Evolutionary conservation across 78 protist genomes (phyloP), one percentile per base, ranked within the genome.

Genomic region (Dictyostelium capitatum): DNA sequence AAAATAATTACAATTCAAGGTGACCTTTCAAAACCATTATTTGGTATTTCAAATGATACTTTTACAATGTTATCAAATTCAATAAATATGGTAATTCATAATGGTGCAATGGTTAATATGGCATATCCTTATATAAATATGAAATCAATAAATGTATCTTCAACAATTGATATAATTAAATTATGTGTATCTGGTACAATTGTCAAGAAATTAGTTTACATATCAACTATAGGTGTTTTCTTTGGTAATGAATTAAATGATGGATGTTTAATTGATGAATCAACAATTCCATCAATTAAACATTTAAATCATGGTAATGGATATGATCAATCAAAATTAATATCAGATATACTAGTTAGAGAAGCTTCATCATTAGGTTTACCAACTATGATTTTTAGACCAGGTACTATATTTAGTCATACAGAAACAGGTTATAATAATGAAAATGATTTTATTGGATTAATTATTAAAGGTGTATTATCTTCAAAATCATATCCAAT

Each of bases 91-190:
- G 80, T 96, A 30, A 28, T 96, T 17, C 97, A 96, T 74, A 92
- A 89, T 80, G 98, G 98, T 83, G 97, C 97, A 2, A 30, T 65
- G 0, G 98, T 97, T 28, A 74, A 87, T 30, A 53, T 87, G 83
- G 57, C 57, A 1, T 59, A 30, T 14, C 92, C 92, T 3, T 87
- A 87, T 77, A 20, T 51, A 4, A 87, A 87, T 50, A 87, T 77
- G 83, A 74, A 64, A 77, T 0, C 72, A 17, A 43, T 79, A 6
- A 87, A 87, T 87, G 92, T 87, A 1, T 8, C 51, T 11, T 53
- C 79, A n/a, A 77, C 83, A 28, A n/a, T 30, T 46, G 92, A 87
- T 17, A 47, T 87, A 5, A 6, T 87, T 14, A 56, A 53, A 77
- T 37, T 87, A 6, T 25, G 83, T 51, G 14, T 32, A 0, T 23